A percentile compares a stretch with the other conserved stretches of the same genome.
phyloP scores from a whole-genome alignment of 768 basidiomycete species.

The Porphyrellus cyaneotinctus region DNA sequence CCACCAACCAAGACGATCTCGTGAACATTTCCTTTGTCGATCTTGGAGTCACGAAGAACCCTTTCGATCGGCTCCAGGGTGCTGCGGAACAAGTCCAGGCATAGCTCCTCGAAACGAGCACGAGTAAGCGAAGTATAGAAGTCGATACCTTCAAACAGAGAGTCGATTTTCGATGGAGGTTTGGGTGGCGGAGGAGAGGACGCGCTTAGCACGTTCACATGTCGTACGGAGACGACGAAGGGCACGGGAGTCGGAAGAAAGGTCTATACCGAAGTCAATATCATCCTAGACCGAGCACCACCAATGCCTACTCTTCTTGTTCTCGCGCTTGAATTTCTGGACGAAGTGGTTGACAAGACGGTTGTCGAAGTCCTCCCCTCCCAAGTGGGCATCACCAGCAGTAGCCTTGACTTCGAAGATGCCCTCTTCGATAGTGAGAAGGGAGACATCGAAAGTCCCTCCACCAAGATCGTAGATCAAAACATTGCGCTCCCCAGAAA shows the following conservation, averaged over 20 bases:
- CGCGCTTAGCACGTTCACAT: constrained; percentile 98
- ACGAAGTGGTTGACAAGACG: too few relatives aligned
- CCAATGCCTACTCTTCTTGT: constrained; percentile 77
- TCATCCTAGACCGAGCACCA: not conserved
- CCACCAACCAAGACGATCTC: constrained; percentile 98
- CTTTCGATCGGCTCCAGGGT: constrained; percentile 99
- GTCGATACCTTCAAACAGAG: too few relatives aligned
- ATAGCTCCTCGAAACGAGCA: constrained; percentile 96
- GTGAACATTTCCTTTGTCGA: constrained; percentile 92
- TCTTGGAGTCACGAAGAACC: constrained; percentile 96
- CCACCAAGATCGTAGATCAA: too few relatives aligned
- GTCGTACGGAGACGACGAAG: constrained; percentile 96
- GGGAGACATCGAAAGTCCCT: constrained; percentile 97
- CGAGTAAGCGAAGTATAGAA: too few relatives aligned
- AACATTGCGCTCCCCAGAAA: constrained; percentile 86
- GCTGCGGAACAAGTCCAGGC: constrained; percentile 95
- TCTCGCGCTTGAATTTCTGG: constrained; percentile 95
- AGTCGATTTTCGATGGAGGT: constrained; percentile 97
- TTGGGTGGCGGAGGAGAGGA: constrained; percentile 93
- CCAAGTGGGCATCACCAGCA: constrained; percentile 96
- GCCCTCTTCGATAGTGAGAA: constrained; percentile 94
- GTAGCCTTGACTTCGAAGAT: constrained; percentile 99
- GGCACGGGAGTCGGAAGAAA: constrained; percentile 89
- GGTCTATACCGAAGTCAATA: constrained; percentile 46
- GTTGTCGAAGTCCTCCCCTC: constrained; percentile 98